Evolutionary conservation across 176 grass and related monocot species (phyloP).

Genomic region (Secale cereale): DNA sequence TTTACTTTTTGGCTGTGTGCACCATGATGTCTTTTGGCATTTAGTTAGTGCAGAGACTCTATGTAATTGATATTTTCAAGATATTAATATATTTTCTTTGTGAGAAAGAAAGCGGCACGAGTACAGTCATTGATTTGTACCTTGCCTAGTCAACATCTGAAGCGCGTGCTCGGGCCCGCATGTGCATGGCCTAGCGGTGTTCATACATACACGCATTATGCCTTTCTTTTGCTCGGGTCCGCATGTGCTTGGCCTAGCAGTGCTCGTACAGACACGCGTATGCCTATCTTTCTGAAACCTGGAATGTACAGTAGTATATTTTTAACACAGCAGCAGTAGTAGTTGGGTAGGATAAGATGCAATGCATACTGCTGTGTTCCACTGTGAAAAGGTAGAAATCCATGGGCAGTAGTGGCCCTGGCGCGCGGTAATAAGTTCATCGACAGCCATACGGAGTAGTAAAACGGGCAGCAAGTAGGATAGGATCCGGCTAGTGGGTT

Average conservation of each 20-base stretch:
- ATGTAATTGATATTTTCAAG: no score
- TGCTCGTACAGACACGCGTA: background rate
- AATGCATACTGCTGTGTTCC: background rate
- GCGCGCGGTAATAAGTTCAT: background rate
- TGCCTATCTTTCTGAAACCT: background rate
- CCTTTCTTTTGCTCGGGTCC: background rate
- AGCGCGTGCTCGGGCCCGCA: background rate
- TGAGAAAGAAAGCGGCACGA: no score
- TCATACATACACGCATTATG: background rate
- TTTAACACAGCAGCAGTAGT: background rate
- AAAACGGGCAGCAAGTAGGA: background rate
- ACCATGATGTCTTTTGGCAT: no score
- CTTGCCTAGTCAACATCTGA: constrained; percentile 7
- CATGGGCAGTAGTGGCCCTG: background rate
- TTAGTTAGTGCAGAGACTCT: no score
- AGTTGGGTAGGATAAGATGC: background rate
- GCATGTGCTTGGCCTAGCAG: background rate
- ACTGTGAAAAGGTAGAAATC: background rate
- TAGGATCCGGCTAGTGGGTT: constrained; percentile 15
- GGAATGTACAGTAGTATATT: background rate
- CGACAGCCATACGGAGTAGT: background rate
- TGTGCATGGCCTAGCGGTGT: background rate
- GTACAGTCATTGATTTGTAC: background rate
- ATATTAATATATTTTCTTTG: no score
- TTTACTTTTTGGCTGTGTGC: no score